Evolutionary conservation across 495 filamentous ascomycete genomes (phyloP).

Genomic region (Penicillium antarcticum): DNA sequence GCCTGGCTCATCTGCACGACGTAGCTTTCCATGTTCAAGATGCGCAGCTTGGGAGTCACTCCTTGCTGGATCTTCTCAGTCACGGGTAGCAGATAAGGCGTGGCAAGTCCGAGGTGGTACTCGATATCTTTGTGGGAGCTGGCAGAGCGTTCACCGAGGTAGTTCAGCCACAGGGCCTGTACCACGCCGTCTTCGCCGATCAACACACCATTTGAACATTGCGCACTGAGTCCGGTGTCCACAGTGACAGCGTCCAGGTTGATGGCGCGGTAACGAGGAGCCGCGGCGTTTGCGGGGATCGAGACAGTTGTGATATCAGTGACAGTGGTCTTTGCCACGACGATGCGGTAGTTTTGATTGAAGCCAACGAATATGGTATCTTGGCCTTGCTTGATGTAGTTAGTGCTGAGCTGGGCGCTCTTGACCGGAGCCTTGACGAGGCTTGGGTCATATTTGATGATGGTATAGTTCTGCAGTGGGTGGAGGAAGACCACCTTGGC

Average conservation of each 20-base stretch:
- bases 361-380: slow-evolving; percentile 95
- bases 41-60: slow-evolving; percentile 72
- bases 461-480: slow-evolving; percentile 95
- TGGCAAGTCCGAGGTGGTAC: slow-evolving; percentile 92
- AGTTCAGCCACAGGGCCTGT: slow-evolving; percentile 93
- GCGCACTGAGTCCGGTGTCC: slow-evolving; percentile 82
- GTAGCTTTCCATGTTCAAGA: slow-evolving; percentile 90
- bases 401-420: slow-evolving; percentile 75
- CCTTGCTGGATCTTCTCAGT: slow-evolving; percentile 80
- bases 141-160: slow-evolving; percentile 81
- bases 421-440: slow-evolving; percentile 91
- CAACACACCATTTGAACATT: slow-evolving; percentile 94
- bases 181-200: slow-evolving; percentile 87
- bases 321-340: slow-evolving; percentile 89
- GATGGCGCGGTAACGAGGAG: slow-evolving; percentile 91
- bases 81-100: slow-evolving; percentile 82
- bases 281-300: slow-evolving; percentile 86
- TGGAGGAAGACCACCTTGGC: slow-evolving; percentile 96
- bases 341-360: slow-evolving; percentile 91
- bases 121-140: slow-evolving; percentile 85
- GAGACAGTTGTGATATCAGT: slow-evolving; percentile 98
- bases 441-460: slow-evolving; percentile 90
- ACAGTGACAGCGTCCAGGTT: slow-evolving; percentile 98
- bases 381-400: slow-evolving; percentile 82
- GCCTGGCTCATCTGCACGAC: slow-evolving; percentile 96